Conservation (phyloP, 2,329 filamentous ascomycete genomes). For the Venturia asperata region DNA sequence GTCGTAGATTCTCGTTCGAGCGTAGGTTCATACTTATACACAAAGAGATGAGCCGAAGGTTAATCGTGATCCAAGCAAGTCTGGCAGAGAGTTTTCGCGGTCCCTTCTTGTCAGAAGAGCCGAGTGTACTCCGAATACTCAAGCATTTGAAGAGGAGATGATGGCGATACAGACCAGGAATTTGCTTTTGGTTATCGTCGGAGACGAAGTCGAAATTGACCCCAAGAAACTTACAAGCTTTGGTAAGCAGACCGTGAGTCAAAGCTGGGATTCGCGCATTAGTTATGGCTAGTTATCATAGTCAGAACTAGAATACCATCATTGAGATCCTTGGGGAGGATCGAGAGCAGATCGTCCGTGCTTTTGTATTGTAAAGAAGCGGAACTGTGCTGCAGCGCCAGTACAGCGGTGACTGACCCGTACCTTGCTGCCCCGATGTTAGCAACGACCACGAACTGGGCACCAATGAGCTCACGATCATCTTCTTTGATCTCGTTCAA, state of each 20-base stretch:
- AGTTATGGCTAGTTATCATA: neutral
- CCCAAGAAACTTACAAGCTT: constrained; percentile 47
- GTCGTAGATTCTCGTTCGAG: constrained; percentile 35
- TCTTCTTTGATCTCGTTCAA: constrained; percentile 21
- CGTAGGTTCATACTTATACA: constrained; percentile 57
- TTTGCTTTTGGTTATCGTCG: constrained; percentile 57
- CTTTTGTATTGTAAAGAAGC: constrained; percentile 39
- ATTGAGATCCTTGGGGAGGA: constrained; percentile 30
- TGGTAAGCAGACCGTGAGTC: constrained; percentile 50
- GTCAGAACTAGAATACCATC: neutral
- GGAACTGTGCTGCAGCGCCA: constrained; percentile 38
- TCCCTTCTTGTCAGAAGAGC: constrained; percentile 54
- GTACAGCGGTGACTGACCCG: constrained; percentile 34
- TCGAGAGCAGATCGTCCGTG: constrained; percentile 44
- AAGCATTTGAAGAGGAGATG: constrained; percentile 70
- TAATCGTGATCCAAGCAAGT: constrained; percentile 66
- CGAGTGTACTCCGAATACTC: constrained; percentile 71
- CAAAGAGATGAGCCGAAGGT: constrained; percentile 61
- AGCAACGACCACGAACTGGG: constrained; percentile 3
- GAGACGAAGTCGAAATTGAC: constrained; percentile 71
- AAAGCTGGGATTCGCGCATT: constrained; percentile 26
- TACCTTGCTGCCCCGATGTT: constrained; percentile 25
- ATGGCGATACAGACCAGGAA: constrained; percentile 37
- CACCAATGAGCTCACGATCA: constrained; percentile 21
- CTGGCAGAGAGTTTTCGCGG: constrained; percentile 60